A percentile compares a stretch with the other conserved stretches of the same genome.
These are phyloP conservation scores for Zasmidium citrigriseum DNA, from an alignment of 2,329 filamentous ascomycete species.

Conservation along the genomic window DNA sequence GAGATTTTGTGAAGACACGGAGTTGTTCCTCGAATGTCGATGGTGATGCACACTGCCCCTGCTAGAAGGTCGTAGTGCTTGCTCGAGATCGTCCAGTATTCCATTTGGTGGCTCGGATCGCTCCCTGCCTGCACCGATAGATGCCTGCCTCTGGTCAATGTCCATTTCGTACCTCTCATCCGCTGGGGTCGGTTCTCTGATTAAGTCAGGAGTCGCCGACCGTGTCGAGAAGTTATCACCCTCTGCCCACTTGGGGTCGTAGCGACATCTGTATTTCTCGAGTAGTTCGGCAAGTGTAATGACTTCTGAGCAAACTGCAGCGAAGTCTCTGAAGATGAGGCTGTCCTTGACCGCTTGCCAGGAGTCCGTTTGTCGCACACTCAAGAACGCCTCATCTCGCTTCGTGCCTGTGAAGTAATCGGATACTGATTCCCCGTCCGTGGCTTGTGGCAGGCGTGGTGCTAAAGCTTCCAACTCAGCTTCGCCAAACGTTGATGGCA, in stretches of 20 bases:
- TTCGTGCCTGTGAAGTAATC: constrained; percentile 50
- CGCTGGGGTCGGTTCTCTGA: constrained; percentile 18
- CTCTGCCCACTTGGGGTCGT: constrained; percentile 23
- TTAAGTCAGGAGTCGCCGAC: constrained; percentile 20
- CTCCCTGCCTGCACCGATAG: constrained; percentile 1
- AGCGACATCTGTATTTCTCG: constrained; percentile 26
- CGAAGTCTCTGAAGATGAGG: constrained; percentile 51
- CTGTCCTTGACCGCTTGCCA: constrained; percentile 54
- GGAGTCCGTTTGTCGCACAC: constrained; percentile 51
- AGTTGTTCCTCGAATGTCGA: constrained; percentile 29
- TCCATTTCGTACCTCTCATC: constrained; percentile 1
- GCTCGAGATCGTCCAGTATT: constrained; percentile 13
- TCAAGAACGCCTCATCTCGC: constrained; percentile 46
- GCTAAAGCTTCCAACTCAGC: constrained; percentile 46
- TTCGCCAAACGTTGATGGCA: constrained; percentile 46
- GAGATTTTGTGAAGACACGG: constrained; percentile 28
- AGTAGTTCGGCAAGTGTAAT: constrained; percentile 44
- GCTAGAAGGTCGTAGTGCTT: constrained; percentile 8
- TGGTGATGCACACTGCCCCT: constrained; percentile 6
- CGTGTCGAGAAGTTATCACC: constrained; percentile 4
- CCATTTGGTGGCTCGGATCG: not conserved
- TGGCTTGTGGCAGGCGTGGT: constrained; percentile 37
- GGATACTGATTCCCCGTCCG: constrained; percentile 50
- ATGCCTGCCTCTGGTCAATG: constrained; percentile 12
- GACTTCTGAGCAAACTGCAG: constrained; percentile 41